Evolutionary conservation across 352 stramenopile species (phyloP), one percentile per base, ranked within the genome.

Genomic region (Phytophthora cactorum): DNA sequence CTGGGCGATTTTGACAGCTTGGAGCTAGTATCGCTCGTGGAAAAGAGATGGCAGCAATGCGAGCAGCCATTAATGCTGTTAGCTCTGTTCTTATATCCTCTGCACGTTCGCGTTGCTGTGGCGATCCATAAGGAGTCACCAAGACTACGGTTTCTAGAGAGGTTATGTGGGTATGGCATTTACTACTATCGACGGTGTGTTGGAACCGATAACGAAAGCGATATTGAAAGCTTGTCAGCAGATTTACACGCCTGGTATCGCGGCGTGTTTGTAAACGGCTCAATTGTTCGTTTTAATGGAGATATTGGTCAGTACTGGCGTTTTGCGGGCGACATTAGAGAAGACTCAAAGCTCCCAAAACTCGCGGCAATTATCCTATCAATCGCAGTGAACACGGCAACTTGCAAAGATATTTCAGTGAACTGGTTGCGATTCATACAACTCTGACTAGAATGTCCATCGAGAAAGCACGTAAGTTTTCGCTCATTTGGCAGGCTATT

Each of bases 321-420:
- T 27, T 52, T 52, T 49, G 41, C n/a, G 2, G 22, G 22, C 14
- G 25, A 17, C 12, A n/a, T 52, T 11, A 34, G 14, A 52, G n/a
- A 7, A 7, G 38, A 27, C 9, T 61, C 54, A 15, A 61, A 45
- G 41, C 29, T 61, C 3, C 54, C 54, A 52, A 51, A 36, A 14
- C n/a, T 61, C 10, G 41, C 41, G 11, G 41, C 41, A 17, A n/a
- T 52, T 0, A 61, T 61, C 22, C 15, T 66, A 6, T 66, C 59
- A 22, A 59, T 66, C 39, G 50, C 50, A 11, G 49, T 53, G 4
- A 66, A 66, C 15, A 59, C 59, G 4, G 49, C 50, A 54, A 66
- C 59, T 1, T 60, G 58, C 15, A 65, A 28, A 36, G 34, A 7
- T 65, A 65, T 28, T 65, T 65, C n/a, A 65, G 58, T n/a, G 38